Evolutionary conservation across 257 asterid species (phyloP), one percentile per base, ranked within the genome.

Genomic region (Solanum paucissectum): DNA sequence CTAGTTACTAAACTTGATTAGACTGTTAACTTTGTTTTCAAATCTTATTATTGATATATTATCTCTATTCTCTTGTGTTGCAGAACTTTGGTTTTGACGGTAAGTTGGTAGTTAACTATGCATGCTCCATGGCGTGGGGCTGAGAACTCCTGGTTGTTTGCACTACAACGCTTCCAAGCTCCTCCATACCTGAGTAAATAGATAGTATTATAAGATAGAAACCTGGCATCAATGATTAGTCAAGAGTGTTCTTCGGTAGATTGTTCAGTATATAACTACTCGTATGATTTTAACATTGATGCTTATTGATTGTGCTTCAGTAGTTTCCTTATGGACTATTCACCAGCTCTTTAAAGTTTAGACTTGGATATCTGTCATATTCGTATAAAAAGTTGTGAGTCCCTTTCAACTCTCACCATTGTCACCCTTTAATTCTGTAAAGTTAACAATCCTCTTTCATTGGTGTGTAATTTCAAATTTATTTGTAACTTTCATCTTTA

Each of bases 91-190:
- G 99, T 69, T 87, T 95, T 89, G 98, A 97, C 88, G 99, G 99
- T 32, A 95, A 95, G 90, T 90, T 97, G 94, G 95, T 97, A 89
- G 98, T 97, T 83, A 95, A 97, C 76, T 97, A 97, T 87, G 98
- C 99, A 5, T 95, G 94, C 92, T 95, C 99, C 88, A 95, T 97
- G 99, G 99, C 99, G 12, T 97, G 99, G 99, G 99, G 99, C 29
- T 97, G 90, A 95, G 69, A 76, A 42, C 27, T 46, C 44, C 20
- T 87, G 25, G 86, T 25, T 60, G 83, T 23, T 82, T 49, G 18
- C 40, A 29, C 7, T 81, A 46, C 68, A 81, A 46, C 13, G 6
- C n/a, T 49, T 25, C 18, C 3, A 81, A 81, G 27, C 29, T 46
- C 25, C 68, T 46, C 38, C 40, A 81, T 81, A 29, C 38, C 16